Evolutionary conservation across 371 early-diverging fungal species (phyloP).

Genomic region (Apophysomyces variabilis): DNA sequence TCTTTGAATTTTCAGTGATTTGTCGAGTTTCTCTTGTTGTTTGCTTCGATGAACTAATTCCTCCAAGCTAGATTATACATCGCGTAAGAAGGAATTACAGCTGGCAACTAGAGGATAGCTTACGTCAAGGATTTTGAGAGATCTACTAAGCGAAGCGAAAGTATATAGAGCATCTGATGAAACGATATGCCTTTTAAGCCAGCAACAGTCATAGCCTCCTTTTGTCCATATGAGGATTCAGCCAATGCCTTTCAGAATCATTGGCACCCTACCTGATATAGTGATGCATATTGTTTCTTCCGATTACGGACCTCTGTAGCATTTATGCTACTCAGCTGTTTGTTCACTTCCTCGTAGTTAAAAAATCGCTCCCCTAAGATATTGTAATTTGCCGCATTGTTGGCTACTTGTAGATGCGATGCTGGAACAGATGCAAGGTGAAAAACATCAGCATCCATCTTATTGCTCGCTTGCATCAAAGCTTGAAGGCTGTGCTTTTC

Average conservation of each 20-base stretch:
- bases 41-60: conserved; percentile 32
- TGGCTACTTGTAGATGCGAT: background rate
- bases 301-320: conserved; percentile 30
- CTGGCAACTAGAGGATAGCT: conserved; percentile 1
- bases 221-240: background rate
- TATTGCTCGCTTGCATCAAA: conserved; percentile 35
- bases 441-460: conserved; percentile 25
- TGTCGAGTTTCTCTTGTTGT: conserved; percentile 31
- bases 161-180: conserved; percentile 45
- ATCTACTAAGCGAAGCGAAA: conserved; percentile 53
- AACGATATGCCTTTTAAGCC: conserved; percentile 48
- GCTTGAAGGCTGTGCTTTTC: conserved; percentile 36
- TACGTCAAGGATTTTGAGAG: conserved; percentile 54
- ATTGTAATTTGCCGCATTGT: conserved; percentile 6
- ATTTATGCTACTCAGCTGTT: conserved; percentile 43
- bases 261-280: conserved; percentile 43
- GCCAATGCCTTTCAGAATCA: conserved; percentile 7
- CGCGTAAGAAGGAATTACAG: background rate
- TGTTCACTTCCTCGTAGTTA: conserved; percentile 33
- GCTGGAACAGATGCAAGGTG: conserved; percentile 27
- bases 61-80: conserved; percentile 26
- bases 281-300: conserved; percentile 38
- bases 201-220: conserved; percentile 32
- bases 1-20: conserved; percentile 24
- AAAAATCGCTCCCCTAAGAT: conserved; percentile 31